Evolutionary conservation across 2,329 filamentous ascomycete species (phyloP).

Genomic region (Colletotrichum chlorophyti): DNA sequence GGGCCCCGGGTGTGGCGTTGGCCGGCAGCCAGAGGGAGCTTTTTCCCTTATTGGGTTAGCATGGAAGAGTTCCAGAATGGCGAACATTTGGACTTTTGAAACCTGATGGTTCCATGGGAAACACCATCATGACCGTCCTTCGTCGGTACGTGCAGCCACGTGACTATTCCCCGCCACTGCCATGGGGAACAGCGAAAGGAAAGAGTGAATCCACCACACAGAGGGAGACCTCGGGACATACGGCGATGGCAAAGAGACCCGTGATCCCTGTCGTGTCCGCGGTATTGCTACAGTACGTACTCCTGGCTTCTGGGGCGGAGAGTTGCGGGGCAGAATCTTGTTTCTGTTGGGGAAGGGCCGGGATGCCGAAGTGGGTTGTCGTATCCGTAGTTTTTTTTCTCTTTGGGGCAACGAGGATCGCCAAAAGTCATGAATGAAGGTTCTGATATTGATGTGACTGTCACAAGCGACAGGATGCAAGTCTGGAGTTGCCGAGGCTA

Average conservation of each 20-base stretch:
- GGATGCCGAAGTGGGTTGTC: conserved; percentile 25
- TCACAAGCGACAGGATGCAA: conserved; percentile 2
- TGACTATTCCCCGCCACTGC: neutral
- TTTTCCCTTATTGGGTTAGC: conserved; percentile 10
- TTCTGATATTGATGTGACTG: neutral
- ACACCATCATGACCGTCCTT: too few relatives aligned
- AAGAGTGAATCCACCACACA: neutral
- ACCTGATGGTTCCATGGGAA: too few relatives aligned
- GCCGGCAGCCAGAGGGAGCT: neutral
- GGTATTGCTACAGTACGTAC: too few relatives aligned
- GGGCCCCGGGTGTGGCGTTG: conserved; percentile 25
- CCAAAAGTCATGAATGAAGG: conserved; percentile 1
- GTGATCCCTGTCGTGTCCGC: conserved; percentile 12
- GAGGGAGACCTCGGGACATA: conserved; percentile 6
- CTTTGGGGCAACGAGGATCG: conserved; percentile 4
- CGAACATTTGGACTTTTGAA: neutral
- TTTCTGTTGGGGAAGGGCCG: conserved; percentile 29
- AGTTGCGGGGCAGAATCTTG: conserved; percentile 27
- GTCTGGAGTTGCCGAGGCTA: conserved; percentile 12
- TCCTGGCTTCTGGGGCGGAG: conserved; percentile 22
- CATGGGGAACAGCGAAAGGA: neutral
- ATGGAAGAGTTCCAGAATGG: conserved; percentile 22
- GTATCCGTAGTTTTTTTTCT: conserved; percentile 15
- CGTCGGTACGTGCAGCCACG: neutral
- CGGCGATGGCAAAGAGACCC: conserved; percentile 11